Base-by-base conservation (phyloP, 2,329 filamentous ascomycete species). In the Clonostachys rosea region DNA sequence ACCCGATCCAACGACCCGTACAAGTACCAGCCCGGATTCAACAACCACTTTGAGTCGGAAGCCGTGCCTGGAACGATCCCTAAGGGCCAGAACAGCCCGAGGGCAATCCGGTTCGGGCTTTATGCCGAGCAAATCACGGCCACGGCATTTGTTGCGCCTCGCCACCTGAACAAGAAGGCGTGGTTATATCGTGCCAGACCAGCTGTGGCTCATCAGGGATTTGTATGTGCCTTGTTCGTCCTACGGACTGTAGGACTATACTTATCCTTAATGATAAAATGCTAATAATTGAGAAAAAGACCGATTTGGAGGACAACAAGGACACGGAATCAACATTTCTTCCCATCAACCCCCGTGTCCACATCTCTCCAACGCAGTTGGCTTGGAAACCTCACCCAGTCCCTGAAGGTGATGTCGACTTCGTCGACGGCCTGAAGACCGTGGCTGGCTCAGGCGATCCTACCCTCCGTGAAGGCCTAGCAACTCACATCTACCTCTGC, bases 371-470 rank as follows among this genome's bases (percentile, higher is more conserved):
- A 8, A 68, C 69, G 12, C 70, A 76, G 56, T 61, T 72, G 16
- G 70, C 69, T 48, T 78, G 75, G 76, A 61, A 66, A 14, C 72
- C 74, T 4, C 72, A 76, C 42, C 53, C 59, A 1, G 37, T 59
- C 5, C 49, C 46, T 47, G 49, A 66, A 80, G 80, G 59, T 81
- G 62, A 64, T 5, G 63, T 87, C 42, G 78, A 84, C 46, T 68
- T 87, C 30, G 73, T 89, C 14, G 48, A 39, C 12, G 20, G n/a
- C 10, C 37, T 40, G 8, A n/a, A 18, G n/a, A n/a, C 17, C n/a
- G n/a, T 40, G 8, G 85, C 83, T 4, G 85, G 84, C 8, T 81
- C 84, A 1, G 86, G 86, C n/a, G 82, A 88, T 55, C 83, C 84
- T 0, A 83, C 81, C 1, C 76, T 84, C 65, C 89, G 88, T 60